Evolutionary conservation across 371 early-diverging fungal species (phyloP), one percentile per base, ranked within the genome.

Genomic region (Lichtheimia corymbifera): DNA sequence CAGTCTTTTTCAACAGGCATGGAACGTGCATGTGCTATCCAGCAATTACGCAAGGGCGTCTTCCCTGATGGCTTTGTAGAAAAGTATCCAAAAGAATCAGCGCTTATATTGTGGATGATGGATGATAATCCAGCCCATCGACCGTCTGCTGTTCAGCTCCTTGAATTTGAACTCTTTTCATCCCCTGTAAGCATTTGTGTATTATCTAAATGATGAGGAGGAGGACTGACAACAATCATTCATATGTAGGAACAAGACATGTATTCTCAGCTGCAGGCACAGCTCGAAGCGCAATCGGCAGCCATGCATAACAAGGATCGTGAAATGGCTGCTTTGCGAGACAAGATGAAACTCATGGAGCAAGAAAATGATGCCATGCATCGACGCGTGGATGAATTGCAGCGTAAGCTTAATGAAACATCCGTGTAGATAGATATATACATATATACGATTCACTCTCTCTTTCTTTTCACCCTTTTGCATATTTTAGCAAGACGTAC

Each of bases 11-110:
- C 77, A 15, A 87, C 85, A n/a, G 74, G 67, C 30, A 88, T 90
- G 89, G 90, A 89, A 58, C 86, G 85, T 2, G 83, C 89, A 6
- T 70, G 79, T 25, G 82, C 80, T 3, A 65, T 94, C 5, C 69
- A 81, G 22, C 75, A 83, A 1, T 71, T 94, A 44, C 77, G 87
- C 18, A 67, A 80, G 22, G 90, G 88, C 5, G 79, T 88, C 15
- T 74, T 93, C 15, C 93, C 95, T 0, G 80, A 87, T 0, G 78
- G 73, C 17, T 94, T 97, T 78, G 81, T 91, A 12, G 74, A 79
- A 59, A 73, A 67, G 40, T 92, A 86, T 76, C 96, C 96, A 1
- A 88, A 88, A 61, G 92, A 94, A 71, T 85, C 92, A 4, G 88
- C 91, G 2, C 77, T 93, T 47, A 85, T 94, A 44, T 77, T 88